Evolutionary conservation across 805 yeast genomes (phyloP).

Genomic region (Spathaspora arborariae): DNA sequence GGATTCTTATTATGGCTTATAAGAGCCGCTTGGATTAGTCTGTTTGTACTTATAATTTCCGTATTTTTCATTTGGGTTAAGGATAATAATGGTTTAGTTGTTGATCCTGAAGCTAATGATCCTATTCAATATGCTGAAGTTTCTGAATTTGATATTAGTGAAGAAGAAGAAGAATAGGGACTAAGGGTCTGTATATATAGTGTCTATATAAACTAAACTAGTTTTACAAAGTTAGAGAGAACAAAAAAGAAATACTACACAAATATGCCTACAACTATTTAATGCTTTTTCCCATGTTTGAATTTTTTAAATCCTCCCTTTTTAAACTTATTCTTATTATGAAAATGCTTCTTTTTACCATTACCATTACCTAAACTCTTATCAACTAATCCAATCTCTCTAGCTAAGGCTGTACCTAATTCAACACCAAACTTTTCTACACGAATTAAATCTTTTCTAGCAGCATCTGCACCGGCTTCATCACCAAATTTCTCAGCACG

Average conservation of each 20-base stretch:
- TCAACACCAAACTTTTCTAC: slow-evolving; percentile 84
- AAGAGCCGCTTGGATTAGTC: not conserved
- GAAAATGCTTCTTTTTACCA: slow-evolving; percentile 2
- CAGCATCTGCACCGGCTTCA: slow-evolving; percentile 50
- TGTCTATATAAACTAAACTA: not conserved
- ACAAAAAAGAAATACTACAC: not conserved
- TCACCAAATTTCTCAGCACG: slow-evolving; percentile 79
- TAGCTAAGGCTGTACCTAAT: slow-evolving; percentile 59
- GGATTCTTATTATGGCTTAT: not conserved
- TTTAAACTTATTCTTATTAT: slow-evolving; percentile 3
- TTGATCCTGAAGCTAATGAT: slow-evolving; percentile 16
- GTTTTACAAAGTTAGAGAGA: too few relatives aligned
- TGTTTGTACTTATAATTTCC: slow-evolving; percentile 7
- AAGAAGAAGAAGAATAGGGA: slow-evolving; percentile 11
- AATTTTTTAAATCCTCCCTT: slow-evolving; percentile 5
- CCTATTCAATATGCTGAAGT: slow-evolving; percentile 12
- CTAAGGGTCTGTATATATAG: not conserved
- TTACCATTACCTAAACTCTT: slow-evolving; percentile 23
- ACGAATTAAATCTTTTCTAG: slow-evolving; percentile 62
- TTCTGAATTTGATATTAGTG: slow-evolving; percentile 14
- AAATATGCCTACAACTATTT: not conserved
- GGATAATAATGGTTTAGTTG: slow-evolving; percentile 25
- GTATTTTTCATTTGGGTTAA: slow-evolving; percentile 28
- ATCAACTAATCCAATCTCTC: slow-evolving; percentile 57
- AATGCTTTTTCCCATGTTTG: not conserved